Conservation (phyloP, 1,284 basidiomycete species). For the Dichomitus squalens region DNA sequence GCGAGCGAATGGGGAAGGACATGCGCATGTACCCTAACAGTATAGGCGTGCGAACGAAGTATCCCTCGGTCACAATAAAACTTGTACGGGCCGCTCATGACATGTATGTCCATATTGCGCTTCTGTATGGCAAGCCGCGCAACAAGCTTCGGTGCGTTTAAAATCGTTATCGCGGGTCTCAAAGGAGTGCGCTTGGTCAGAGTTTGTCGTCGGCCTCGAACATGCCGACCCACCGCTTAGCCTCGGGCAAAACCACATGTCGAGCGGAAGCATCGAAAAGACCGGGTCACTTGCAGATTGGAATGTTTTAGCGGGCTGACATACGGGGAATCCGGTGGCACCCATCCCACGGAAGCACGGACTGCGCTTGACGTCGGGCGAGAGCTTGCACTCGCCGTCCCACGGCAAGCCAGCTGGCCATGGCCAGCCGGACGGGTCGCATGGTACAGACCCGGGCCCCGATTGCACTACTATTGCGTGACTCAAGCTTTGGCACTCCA, state of each 20-base stretch:
- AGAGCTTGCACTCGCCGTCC: not conserved
- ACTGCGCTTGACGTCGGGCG: constrained; percentile 4
- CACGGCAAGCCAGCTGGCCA: too few relatives aligned
- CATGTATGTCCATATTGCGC: constrained; percentile 25
- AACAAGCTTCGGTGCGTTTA: constrained; percentile 11
- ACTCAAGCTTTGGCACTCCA: too few relatives aligned
- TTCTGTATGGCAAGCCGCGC: constrained; percentile 14
- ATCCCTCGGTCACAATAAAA: constrained; percentile 6
- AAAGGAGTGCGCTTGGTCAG: constrained; percentile 3
- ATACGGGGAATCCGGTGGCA: not conserved
- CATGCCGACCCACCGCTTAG: constrained; percentile 2
- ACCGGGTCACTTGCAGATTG: not conserved
- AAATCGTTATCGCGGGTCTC: constrained; percentile 16
- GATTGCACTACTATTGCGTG: too few relatives aligned
- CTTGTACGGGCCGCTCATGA: constrained; percentile 14
- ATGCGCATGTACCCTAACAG: constrained; percentile 11
- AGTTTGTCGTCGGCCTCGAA: constrained; percentile 1
- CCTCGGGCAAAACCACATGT: not conserved
- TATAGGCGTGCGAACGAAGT: constrained; percentile 14
- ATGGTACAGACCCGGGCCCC: too few relatives aligned
- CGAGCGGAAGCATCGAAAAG: not conserved
- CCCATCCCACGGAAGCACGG: not conserved
- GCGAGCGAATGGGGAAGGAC: constrained; percentile 2
- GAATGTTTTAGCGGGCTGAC: not conserved
- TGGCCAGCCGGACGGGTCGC: too few relatives aligned